Conservation (phyloP, 2,329 filamentous ascomycete species). For the Alternaria ventricosa region DNA sequence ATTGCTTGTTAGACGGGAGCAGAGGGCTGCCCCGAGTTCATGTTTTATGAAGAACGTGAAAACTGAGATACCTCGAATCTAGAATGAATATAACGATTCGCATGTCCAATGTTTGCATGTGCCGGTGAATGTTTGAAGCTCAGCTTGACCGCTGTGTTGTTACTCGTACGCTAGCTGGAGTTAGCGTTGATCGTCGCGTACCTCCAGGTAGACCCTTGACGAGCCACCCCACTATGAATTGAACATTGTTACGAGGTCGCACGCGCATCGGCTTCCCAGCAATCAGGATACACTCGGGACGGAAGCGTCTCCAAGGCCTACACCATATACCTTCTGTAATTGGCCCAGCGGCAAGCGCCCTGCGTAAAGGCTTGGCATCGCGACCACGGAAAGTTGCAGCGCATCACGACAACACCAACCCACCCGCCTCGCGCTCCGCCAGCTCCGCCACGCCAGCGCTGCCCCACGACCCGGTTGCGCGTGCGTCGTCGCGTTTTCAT, state of each 20-base stretch:
- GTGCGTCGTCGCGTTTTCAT: conserved; percentile 33
- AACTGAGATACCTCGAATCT: conserved; percentile 26
- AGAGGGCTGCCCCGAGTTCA: conserved; percentile 12
- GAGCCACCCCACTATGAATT: conserved; percentile 7
- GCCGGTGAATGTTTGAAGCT: neutral
- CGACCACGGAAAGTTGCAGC: conserved; percentile 16
- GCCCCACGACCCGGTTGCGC: conserved; percentile 31
- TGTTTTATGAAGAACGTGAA: conserved; percentile 15
- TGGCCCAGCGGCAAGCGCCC: conserved; percentile 20
- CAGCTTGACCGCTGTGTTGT: conserved; percentile 3
- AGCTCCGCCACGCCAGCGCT: conserved; percentile 28
- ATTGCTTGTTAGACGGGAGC: conserved; percentile 22
- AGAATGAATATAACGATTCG: conserved; percentile 33
- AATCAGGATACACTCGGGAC: neutral
- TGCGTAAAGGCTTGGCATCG: conserved; percentile 22
- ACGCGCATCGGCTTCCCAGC: neutral
- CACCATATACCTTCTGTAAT: neutral
- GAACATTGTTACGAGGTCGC: neutral
- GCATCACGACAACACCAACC: conserved; percentile 21
- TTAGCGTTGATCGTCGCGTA: neutral
- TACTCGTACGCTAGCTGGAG: conserved; percentile 10
- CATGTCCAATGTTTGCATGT: conserved; percentile 1
- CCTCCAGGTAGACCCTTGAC: conserved; percentile 5
- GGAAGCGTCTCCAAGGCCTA: neutral
- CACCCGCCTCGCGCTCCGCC: conserved; percentile 18